These are phyloP conservation scores for Gliomastix tumulicola DNA, from an alignment of 2,329 filamentous ascomycete species.

Conservation along the genomic window DNA sequence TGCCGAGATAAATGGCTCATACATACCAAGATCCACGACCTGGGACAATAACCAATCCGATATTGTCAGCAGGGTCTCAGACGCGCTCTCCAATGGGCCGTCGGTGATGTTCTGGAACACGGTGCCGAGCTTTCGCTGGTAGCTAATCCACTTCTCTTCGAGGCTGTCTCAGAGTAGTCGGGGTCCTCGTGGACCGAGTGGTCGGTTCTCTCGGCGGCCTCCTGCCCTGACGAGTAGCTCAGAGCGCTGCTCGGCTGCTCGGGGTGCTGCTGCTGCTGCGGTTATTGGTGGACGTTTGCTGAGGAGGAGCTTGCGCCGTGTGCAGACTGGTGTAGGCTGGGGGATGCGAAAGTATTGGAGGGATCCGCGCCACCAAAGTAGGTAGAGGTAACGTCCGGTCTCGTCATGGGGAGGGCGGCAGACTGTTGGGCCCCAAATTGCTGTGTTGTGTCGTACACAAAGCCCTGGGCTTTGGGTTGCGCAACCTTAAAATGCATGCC, in stretches of 20 bases:
- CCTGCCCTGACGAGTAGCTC: too few species aligned
- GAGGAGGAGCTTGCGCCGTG: slow-evolving; percentile 41
- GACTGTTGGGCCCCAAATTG: slow-evolving; percentile 71
- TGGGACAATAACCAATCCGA: slow-evolving; percentile 51
- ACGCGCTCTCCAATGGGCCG: slow-evolving; percentile 40
- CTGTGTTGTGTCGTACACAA: slow-evolving; percentile 70
- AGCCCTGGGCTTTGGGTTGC: slow-evolving; percentile 51
- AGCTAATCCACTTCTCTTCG: slow-evolving; percentile 63
- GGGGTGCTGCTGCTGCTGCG: too few species aligned
- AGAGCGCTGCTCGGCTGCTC: slow-evolving; percentile 38
- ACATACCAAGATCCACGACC: slow-evolving; percentile 47
- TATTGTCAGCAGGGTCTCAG: slow-evolving; percentile 43
- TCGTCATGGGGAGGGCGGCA: slow-evolving; percentile 67
- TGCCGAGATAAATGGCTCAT: too few species aligned
- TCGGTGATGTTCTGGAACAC: slow-evolving; percentile 66
- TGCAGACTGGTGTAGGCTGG: slow-evolving; percentile 40
- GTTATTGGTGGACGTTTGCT: slow-evolving; percentile 60
- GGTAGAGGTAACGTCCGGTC: slow-evolving; percentile 46
- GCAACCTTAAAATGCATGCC: slow-evolving; percentile 76
- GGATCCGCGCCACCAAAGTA: slow-evolving; percentile 53
- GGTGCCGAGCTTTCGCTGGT: slow-evolving; percentile 52
- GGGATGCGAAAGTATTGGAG: slow-evolving; percentile 50
- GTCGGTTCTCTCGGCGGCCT: too few species aligned
- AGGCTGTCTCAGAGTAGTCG: slow-evolving; percentile 49
- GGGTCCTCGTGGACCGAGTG: slow-evolving; percentile 47